phyloP scores from a whole-genome alignment of 768 basidiomycete species.

The Neoboletus brunneissimus region DNA sequence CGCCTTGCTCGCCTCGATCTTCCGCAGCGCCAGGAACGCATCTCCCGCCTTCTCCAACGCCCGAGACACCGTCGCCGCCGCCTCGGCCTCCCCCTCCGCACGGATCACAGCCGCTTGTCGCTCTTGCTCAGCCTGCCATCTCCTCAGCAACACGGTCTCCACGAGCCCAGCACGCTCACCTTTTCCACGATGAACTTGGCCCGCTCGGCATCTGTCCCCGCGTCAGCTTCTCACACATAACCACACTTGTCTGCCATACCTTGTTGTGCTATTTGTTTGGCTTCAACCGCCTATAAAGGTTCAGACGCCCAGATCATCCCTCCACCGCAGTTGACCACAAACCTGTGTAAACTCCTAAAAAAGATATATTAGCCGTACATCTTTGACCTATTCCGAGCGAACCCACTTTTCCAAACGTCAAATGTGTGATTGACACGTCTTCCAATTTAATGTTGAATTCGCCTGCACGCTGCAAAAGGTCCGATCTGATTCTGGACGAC shows the following conservation, averaged over 20 bases:
- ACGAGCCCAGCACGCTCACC: constrained; percentile 41
- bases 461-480: constrained; percentile 87
- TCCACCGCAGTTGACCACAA: constrained; percentile 3
- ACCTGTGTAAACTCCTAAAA: constrained; percentile 81
- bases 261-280: constrained; percentile 99
- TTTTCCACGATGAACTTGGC: constrained; percentile 99
- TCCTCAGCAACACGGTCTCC: constrained; percentile 17
- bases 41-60: constrained; percentile 94
- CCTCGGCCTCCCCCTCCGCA: constrained; percentile 98
- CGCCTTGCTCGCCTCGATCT: constrained; percentile 98
- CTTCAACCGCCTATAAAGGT: constrained; percentile 79
- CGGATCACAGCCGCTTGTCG: constrained; percentile 97
- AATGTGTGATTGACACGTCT: constrained; percentile 94
- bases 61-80: constrained; percentile 86
- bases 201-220: constrained; percentile 81
- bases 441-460: constrained; percentile 96
- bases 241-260: constrained; percentile 44
- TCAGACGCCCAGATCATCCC: neutral
- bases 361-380: constrained; percentile 5
- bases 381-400: neutral
- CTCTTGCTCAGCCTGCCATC: constrained; percentile 90
- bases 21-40: constrained; percentile 90
- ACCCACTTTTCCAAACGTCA: constrained; percentile 81
- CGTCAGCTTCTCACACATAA: constrained; percentile 13
- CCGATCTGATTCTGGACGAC: constrained; percentile 87